Base-by-base conservation (phyloP, 257 asterid genomes). In the Rubia yunnanensis region DNA sequence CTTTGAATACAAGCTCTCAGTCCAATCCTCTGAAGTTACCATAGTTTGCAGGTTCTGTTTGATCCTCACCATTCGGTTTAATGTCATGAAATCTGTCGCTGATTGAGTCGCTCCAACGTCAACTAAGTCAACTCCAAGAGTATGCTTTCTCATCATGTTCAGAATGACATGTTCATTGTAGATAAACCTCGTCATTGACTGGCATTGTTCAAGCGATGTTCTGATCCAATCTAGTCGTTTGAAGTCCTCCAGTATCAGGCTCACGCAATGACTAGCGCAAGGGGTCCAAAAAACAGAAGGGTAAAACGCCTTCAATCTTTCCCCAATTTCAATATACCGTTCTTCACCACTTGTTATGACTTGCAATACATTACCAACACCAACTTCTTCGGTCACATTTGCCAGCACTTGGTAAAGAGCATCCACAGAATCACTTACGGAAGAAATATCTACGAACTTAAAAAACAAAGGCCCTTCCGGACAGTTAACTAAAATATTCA, bases 1-100 rank as follows among this genome's bases (percentile, higher is more conserved):
- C 79, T 84, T 89, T 36, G 97, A 83, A 71, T 78, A 79, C 53
- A 88, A 88, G 66, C 88, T 78, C 59, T 79, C 95, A 80, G 78
- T 79, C 99, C 99, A 92, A 70, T 92, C 99, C 75, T 83, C 92
- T 1, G 97, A 92, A 66, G 86, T 86, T 66, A 92, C 83, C 99
- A 92, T 92, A 34, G 90, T 78, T 71, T 86, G 95, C 69, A 92
- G 76, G 78, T 84, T 76, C 75, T 89, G 87, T 64, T 81, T 83
- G 64, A 86, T 66, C 68, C 63, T 77, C 41, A 83, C 70, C 92
- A 90, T 86, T 72, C 95, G 74, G 68, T 83, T 85, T 75, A 94
- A 66, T 26, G 95, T 88, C 79, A 71, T 63, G 69, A 94, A 86
- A 85, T 86, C 92, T 1, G 95, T 88, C 9, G 82, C 78, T 0